phyloP scores from a whole-genome alignment of 371 early-diverging fungal genomes.

The Saksenaea oblongispora region DNA sequence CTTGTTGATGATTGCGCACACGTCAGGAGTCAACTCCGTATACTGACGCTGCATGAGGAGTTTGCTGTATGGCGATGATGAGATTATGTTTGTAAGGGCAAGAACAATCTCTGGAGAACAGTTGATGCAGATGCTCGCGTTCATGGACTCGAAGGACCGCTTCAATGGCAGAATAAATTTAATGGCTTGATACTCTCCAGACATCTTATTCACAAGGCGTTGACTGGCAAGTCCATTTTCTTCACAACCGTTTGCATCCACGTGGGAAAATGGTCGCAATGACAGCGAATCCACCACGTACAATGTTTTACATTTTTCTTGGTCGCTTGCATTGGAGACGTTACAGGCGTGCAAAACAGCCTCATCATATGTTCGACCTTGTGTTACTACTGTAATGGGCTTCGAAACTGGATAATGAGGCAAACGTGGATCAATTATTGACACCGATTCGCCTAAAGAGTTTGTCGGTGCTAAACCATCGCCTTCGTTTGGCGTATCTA shows the following conservation, averaged over 20 bases:
- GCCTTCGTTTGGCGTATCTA: too few relatives aligned
- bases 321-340: background rate
- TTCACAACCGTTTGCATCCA: constrained; percentile 11
- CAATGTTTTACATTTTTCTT: constrained; percentile 10
- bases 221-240: constrained; percentile 13
- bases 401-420: too few relatives aligned
- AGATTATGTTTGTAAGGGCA: constrained; percentile 8
- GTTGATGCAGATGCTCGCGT: constrained; percentile 7
- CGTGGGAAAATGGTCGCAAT: constrained; percentile 12
- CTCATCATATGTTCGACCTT: too few relatives aligned
- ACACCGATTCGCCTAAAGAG: too few relatives aligned
- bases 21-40: too few relatives aligned
- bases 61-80: constrained; percentile 2
- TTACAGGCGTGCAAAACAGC: constrained; percentile 13
- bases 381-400: too few relatives aligned
- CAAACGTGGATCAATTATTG: too few relatives aligned
- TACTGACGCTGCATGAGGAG: too few relatives aligned
- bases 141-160: constrained; percentile 5
- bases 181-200: constrained; percentile 2
- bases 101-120: background rate
- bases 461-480: too few relatives aligned
- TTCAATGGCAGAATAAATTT: constrained; percentile 10
- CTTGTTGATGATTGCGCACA: background rate
- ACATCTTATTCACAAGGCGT: constrained; percentile 7
- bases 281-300: constrained; percentile 10